Base-by-base conservation (phyloP, 805 yeast genomes). In the Wickerhamiella siamensis region DNA sequence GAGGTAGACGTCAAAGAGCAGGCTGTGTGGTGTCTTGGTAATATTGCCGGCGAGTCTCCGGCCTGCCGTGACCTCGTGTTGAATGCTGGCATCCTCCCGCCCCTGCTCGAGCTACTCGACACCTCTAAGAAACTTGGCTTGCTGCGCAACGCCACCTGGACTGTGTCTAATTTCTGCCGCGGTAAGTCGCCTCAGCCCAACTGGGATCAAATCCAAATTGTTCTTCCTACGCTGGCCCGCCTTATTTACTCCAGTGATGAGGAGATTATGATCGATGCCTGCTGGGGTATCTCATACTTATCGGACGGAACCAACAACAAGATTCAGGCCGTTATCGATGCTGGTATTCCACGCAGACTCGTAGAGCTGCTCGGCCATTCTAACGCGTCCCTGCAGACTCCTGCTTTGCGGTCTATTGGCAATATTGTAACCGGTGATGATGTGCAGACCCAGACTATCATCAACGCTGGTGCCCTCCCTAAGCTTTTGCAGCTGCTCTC, bases 11-110 rank as follows among this genome's bases (percentile, higher is more conserved):
- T 91, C 43, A 83, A 84, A 63, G 98, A 91, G 63, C 98, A 91
- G 66, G 97, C 97, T 12, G 88, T 91, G 52, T 91, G 98, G 98
- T 97, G 98, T 22, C 69, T 91, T 51, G 98, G 98, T 65, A 91
- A 91, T 60, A 95, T 91, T 60, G 97, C 98, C 21, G 98, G 98
- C 62, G 98, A 91, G 61, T 83, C 95, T 14, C 73, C 95, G 6
- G 67, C 71, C 33, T 84, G 77, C 69, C 78, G 98, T 66, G 97
- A 91, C 65, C 79, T 72, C 54, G 97, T 91, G 36, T 69, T 91
- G 52, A 65, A 71, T 34, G 79, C 84, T 54, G 78, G 80, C 49
- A 96, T 96, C 19, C 81, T 91, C 81, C 78, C 74, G 48, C 95
- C 95, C 5, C 80, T 91, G 44, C 70, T 91, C 54, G 67, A 74